Percentiles rank a stretch among this genome's conserved stretches.
phyloP scores from a whole-genome alignment of 768 basidiomycete genomes.

The Scleroderma bovista region DNA sequence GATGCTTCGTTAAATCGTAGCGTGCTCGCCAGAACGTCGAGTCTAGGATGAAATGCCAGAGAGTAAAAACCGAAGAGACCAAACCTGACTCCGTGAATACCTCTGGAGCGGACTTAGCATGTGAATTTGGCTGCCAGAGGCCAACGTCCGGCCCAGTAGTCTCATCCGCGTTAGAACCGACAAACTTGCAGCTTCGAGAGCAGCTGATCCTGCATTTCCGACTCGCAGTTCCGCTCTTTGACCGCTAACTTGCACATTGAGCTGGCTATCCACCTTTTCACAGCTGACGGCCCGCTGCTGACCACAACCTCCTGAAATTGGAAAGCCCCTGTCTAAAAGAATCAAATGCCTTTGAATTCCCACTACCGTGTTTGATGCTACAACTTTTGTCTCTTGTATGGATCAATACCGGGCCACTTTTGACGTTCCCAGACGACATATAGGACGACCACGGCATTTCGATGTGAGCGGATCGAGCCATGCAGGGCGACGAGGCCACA shows the following conservation, averaged over 20 bases:
- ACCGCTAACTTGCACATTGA: constrained; percentile 12
- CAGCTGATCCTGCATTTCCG: neutral
- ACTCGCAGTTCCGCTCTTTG: constrained; percentile 16
- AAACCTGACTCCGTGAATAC: constrained; percentile 9
- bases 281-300: too few species aligned
- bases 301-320: neutral
- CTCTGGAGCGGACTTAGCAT: constrained; percentile 20
- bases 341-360: constrained; percentile 9
- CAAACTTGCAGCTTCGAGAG: neutral
- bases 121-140: constrained; percentile 20
- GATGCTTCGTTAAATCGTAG: neutral
- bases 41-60: neutral
- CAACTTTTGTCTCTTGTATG: too few species aligned
- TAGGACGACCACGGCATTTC: too few species aligned
- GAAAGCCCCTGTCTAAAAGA: neutral
- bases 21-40: neutral
- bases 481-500: too few species aligned
- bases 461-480: too few species aligned
- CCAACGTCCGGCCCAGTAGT: constrained; percentile 1
- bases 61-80: neutral
- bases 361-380: too few species aligned
- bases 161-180: constrained; percentile 19
- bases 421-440: too few species aligned
- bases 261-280: too few species aligned
- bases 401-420: too few species aligned